Base-by-base conservation (phyloP, 208 protist species). In the Trypanosoma conorhini region DNA sequence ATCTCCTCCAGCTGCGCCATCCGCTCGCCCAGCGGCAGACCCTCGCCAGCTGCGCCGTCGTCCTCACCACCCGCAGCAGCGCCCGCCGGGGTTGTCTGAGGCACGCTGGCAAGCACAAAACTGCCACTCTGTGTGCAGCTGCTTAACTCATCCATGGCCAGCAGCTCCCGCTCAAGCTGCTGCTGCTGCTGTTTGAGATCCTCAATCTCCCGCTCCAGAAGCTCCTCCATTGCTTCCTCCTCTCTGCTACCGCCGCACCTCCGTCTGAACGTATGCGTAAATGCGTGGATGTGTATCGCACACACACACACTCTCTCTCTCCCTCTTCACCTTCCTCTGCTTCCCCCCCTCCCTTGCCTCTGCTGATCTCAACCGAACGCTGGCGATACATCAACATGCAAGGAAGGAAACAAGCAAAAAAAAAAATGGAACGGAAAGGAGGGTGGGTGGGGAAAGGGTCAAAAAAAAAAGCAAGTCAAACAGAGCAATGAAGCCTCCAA, bases 1-100 rank as follows among this genome's bases (percentile, higher is more conserved):
- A 91, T 66, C 60, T 72, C 30, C 54, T 89, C 84, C 26, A 94
- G 56, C 66, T 86, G 70, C 30, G 56, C 44, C 0, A 88, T 56
- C 7, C 82, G 77, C 12, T 79, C 75, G 56, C 19, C 22, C 30
- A 50, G 9, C 40, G 57, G 19, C 2, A 56, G 28, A 51, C 48
- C 48, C 3, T 33, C 21, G 9, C 13, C 60, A 51, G 2, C 0
- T 19, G 10, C 48, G 15, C 21, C 22, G 22, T 42, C 30, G 24
- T 26, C 19, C 33, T 7, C 3, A n/a, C 22, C 31, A 38, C 17
- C 9, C 26, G 24, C n/a, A 50, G 21, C 4, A 21, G 24, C n/a
- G 1, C 24, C 35, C 0, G 40, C 38, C 17, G 62, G 24, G 48
- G 28, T 42, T 10, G 70, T 48, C 26, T 70, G 56, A 42, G 63